phyloP scores from a whole-genome alignment of 2,329 filamentous ascomycete species.

The Trichoderma gracile region DNA sequence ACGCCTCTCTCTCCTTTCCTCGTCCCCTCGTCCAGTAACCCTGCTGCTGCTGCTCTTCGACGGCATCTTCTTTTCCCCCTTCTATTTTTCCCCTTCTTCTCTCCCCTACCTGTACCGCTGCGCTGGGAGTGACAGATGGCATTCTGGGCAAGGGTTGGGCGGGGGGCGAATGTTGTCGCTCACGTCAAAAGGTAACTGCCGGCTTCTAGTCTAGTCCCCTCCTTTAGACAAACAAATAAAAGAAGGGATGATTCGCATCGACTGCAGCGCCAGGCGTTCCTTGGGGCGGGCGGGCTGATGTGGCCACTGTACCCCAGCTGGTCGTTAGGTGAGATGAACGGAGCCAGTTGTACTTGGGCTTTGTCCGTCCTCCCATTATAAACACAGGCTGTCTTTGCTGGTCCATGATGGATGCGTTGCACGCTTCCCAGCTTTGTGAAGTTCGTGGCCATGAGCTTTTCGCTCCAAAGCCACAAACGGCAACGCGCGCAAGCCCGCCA shows the following conservation, averaged over 20 bases:
- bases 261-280: neutral
- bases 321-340: neutral
- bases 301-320: neutral
- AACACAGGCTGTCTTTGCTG: no score
- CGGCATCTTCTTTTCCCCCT: no score
- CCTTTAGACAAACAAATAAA: no score
- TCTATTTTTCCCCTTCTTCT: neutral
- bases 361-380: no score
- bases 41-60: no score
- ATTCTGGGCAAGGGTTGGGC: neutral
- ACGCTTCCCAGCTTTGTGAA: neutral
- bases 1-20: constrained; percentile 4
- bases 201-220: no score
- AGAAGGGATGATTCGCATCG: neutral
- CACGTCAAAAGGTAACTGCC: no score
- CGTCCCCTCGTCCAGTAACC: neutral
- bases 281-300: constrained; percentile 4
- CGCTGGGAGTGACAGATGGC: constrained; percentile 6
- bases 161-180: no score
- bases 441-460: neutral
- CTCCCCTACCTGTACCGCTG: neutral
- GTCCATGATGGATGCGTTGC: no score
- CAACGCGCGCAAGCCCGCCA: neutral
- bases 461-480: neutral
- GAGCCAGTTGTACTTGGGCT: no score